Evolutionary conservation across 2,329 filamentous ascomycete species (phyloP).

Genomic region (Nemania sp.): DNA sequence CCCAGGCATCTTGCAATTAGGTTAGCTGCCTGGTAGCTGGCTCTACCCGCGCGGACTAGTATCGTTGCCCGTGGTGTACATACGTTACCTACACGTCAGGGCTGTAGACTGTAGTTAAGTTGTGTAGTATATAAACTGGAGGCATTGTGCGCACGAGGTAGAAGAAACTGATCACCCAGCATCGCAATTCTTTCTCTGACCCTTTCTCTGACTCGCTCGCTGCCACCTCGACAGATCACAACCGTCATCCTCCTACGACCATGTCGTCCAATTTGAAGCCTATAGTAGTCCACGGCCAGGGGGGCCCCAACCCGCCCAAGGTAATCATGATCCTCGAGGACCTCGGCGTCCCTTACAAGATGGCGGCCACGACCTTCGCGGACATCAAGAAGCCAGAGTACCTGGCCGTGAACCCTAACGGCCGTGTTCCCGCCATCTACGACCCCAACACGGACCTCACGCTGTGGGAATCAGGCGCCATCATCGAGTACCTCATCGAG

Average conservation of each 20-base stretch:
- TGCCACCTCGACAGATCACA: not conserved
- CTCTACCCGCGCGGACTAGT: no score
- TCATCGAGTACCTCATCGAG: conserved; percentile 31
- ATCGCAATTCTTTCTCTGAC: no score
- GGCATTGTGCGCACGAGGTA: no score
- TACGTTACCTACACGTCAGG: no score
- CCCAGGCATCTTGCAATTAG: no score
- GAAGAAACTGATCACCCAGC: no score
- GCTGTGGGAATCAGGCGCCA: conserved; percentile 34
- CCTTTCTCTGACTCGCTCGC: no score
- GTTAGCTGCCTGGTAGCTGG: no score
- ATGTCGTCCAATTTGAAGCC: conserved; percentile 35
- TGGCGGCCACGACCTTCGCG: not conserved
- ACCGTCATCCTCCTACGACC: not conserved
- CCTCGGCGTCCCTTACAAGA: conserved; percentile 40
- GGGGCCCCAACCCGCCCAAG: conserved; percentile 41
- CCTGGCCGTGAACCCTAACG: conserved; percentile 30
- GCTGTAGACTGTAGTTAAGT: no score
- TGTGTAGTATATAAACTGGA: no score
- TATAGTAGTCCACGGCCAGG: conserved; percentile 36
- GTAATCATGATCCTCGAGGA: conserved; percentile 39
- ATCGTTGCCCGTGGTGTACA: no score
- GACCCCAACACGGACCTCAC: conserved; percentile 30
- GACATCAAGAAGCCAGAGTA: conserved; percentile 28
- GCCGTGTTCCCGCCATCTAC: conserved; percentile 28